phyloP scores from a whole-genome alignment of 768 basidiomycete species.

The Phaeotremella fagi region DNA sequence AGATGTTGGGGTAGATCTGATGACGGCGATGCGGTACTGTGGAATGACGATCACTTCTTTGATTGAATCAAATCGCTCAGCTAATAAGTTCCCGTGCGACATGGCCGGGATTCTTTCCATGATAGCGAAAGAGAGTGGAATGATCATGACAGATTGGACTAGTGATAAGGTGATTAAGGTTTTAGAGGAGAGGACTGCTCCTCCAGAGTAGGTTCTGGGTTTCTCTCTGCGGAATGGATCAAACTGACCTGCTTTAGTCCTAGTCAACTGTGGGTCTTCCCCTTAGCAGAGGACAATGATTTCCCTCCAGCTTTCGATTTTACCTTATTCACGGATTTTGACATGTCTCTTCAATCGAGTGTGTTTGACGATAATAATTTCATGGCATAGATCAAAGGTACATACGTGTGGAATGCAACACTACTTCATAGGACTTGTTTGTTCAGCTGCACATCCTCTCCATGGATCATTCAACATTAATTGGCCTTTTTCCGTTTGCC shows the following conservation, averaged over 20 bases:
- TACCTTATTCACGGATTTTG: constrained; percentile 2
- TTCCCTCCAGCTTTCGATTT: background rate
- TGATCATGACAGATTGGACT: constrained; percentile 6
- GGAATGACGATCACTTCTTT: constrained; percentile 6
- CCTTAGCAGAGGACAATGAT: background rate
- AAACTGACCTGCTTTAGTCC: background rate
- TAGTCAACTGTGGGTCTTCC: background rate
- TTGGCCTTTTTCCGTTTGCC: constrained; percentile 27
- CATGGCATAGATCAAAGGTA: background rate
- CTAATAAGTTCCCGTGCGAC: constrained; percentile 9
- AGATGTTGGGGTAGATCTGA: background rate
- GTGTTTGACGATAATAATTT: background rate
- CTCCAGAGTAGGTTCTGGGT: constrained; percentile 1
- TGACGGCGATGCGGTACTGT: constrained; percentile 11
- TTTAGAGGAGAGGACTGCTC: background rate
- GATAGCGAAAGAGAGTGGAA: constrained; percentile 8
- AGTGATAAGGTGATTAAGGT: background rate
- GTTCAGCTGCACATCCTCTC: constrained; percentile 16
- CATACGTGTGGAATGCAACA: background rate
- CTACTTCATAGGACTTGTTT: constrained; percentile 27
- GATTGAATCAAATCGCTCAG: constrained; percentile 9
- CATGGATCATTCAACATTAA: constrained; percentile 27
- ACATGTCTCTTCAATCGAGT: constrained; percentile 3
- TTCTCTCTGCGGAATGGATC: no score
- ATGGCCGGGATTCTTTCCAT: constrained; percentile 11